Evolutionary conservation across 139 green algal genomes (phyloP).

Genomic region (Chlorella sp.): DNA sequence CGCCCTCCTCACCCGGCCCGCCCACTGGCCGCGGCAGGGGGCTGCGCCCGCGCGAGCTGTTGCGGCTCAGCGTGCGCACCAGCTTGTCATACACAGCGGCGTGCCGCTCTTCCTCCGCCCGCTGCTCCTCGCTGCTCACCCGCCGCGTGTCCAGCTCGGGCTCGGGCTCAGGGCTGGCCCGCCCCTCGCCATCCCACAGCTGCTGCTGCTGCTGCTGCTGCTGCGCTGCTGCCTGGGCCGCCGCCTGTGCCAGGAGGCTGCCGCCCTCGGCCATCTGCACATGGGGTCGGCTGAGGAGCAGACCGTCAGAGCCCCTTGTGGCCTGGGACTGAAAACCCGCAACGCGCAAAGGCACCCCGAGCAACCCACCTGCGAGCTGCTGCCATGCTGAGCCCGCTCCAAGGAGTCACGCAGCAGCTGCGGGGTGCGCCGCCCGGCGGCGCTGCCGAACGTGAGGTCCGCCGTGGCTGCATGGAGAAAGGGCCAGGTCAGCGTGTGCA

Average conservation of each 20-base stretch:
- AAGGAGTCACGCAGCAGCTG: not conserved
- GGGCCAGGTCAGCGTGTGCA: not conserved
- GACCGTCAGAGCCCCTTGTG: no score
- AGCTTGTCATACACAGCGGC: not conserved
- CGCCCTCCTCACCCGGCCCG: not conserved
- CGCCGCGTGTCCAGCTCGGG: not conserved
- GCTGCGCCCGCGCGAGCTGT: not conserved
- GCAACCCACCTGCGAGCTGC: not conserved
- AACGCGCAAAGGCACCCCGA: not conserved
- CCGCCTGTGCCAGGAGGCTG: no score
- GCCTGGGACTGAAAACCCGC: no score
- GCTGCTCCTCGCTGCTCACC: not conserved
- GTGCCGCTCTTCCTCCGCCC: not conserved
- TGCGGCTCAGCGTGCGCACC: constrained; percentile 14
- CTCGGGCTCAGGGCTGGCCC: not conserved
- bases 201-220: not conserved
- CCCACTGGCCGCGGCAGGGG: no score
- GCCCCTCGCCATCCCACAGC: no score
- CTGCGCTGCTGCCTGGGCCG: not conserved
- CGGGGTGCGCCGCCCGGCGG: not conserved
- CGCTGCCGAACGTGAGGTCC: constrained; percentile 12
- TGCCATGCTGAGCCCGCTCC: constrained; percentile 6
- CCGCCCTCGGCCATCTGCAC: not conserved
- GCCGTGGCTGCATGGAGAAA: not conserved
- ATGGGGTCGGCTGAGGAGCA: no score